These are phyloP conservation scores for Kazachstania taianensis DNA, from an alignment of 805 yeast species.

Conservation along the genomic window DNA sequence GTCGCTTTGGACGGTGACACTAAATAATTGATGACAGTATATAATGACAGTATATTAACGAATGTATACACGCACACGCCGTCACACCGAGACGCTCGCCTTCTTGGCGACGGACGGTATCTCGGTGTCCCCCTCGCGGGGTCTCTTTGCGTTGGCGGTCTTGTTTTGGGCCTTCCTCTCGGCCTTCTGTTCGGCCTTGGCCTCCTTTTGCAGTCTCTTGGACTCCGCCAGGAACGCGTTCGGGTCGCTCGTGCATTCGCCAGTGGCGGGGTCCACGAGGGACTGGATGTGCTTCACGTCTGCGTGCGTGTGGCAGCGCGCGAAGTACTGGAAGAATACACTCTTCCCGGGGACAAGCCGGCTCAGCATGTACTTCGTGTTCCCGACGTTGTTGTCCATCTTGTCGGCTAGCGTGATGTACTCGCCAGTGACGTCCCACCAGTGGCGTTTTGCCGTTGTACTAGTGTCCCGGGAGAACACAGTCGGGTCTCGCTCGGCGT, in stretches of 20 bases:
- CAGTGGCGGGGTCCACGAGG: conserved; percentile 12
- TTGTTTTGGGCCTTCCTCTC: not conserved
- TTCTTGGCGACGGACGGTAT: not conserved
- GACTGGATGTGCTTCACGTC: conserved; percentile 31
- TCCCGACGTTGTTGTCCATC: conserved; percentile 50
- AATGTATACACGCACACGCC: not conserved
- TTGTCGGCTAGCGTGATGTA: conserved; percentile 43
- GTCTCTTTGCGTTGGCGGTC: not conserved
- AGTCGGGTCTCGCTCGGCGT: conserved; percentile 81
- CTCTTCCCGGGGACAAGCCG: conserved; percentile 74
- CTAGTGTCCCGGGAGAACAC: conserved; percentile 39
- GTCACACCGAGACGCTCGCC: not conserved
- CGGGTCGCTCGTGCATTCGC: conserved; percentile 16
- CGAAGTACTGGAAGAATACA: conserved; percentile 45
- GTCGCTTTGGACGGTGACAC: too few relatives aligned
- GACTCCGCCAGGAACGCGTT: conserved; percentile 9
- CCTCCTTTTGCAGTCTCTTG: conserved; percentile 3
- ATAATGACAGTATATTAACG: too few relatives aligned
- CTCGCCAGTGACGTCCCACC: conserved; percentile 47
- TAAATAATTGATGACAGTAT: too few relatives aligned
- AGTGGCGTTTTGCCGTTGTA: too few relatives aligned
- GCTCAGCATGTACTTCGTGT: conserved; percentile 66
- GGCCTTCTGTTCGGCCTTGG: not conserved
- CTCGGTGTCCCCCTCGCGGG: not conserved
- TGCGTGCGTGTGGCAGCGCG: conserved; percentile 45